Evolutionary conservation across 176 grass and related monocot genomes (phyloP).

Genomic region (Rhynchospora pubera): DNA sequence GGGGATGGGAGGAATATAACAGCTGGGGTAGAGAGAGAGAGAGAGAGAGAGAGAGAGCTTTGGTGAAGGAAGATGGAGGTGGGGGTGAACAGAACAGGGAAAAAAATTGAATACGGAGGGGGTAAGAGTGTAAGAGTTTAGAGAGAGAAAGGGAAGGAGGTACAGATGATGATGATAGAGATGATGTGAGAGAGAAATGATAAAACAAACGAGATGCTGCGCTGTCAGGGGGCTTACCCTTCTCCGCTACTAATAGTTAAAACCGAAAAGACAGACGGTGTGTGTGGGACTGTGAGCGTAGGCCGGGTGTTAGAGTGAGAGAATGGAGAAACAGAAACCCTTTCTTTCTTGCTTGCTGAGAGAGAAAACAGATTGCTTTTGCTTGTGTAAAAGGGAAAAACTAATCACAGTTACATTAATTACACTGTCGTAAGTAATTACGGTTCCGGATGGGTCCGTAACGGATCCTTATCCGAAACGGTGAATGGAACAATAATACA

Average conservation of each 20-base stretch:
- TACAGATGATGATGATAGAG: conserved; percentile 54
- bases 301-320: background rate
- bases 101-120: conserved; percentile 27
- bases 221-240: conserved; percentile 77
- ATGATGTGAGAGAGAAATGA: conserved; percentile 56
- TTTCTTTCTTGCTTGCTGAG: background rate
- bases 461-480: background rate
- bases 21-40: conserved; percentile 18
- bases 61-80: conserved; percentile 7
- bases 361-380: background rate
- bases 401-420: background rate
- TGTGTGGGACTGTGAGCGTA: conserved; percentile 4
- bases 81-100: conserved; percentile 27
- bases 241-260: conserved; percentile 54
- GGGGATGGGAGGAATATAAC: conserved; percentile 16
- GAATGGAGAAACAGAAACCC: background rate
- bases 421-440: background rate
- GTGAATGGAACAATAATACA: background rate
- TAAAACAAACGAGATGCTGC: conserved; percentile 99
- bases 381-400: background rate
- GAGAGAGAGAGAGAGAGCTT: background rate
- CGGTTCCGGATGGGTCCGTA: background rate
- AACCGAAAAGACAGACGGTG: conserved; percentile 48
- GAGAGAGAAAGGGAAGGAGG: background rate
- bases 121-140: conserved; percentile 36